Percentiles rank a stretch among this genome's conserved stretches.
Conservation (phyloP, 306 rosid species). For the Lathyrus tuberosus region DNA sequence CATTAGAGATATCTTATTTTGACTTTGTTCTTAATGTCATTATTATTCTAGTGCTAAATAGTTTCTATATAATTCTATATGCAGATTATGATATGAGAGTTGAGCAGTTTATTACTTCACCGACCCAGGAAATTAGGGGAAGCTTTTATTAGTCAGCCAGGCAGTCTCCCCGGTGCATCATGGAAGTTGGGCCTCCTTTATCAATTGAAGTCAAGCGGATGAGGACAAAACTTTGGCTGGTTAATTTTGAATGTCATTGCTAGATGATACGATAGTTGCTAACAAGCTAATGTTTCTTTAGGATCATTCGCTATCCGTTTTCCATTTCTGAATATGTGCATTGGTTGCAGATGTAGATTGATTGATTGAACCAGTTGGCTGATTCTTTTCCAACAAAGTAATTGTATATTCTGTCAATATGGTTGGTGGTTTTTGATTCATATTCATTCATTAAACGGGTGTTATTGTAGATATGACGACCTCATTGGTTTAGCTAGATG, state of each 20-base stretch:
- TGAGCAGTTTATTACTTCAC: slow-evolving; percentile 20
- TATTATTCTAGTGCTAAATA: slow-evolving; percentile 19
- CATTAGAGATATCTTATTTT: slow-evolving; percentile 22
- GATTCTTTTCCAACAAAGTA: slow-evolving; percentile 46
- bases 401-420: slow-evolving; percentile 51
- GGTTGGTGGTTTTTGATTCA: slow-evolving; percentile 39
- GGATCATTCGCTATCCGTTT: slow-evolving; percentile 22
- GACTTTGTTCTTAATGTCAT: slow-evolving; percentile 19
- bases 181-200: slow-evolving; percentile 46
- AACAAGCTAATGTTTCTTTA: slow-evolving; percentile 30
- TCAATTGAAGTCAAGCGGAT: slow-evolving; percentile 6
- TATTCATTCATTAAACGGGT: slow-evolving; percentile 28
- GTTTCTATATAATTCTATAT: slow-evolving; percentile 9
- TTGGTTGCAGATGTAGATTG: slow-evolving; percentile 50
- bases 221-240: slow-evolving; percentile 11
- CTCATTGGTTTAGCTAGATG: slow-evolving; percentile 47
- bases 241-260: slow-evolving; percentile 18
- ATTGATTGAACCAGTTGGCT: slow-evolving; percentile 37
- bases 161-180: slow-evolving; percentile 20
- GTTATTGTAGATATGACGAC: slow-evolving; percentile 33
- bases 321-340: slow-evolving; percentile 26
- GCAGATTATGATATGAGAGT: slow-evolving; percentile 33
- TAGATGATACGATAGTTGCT: slow-evolving; percentile 16
- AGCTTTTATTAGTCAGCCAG: slow-evolving; percentile 31
- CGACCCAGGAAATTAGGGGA: slow-evolving; percentile 40